Base-by-base conservation (phyloP, 768 basidiomycete species). In the Panus rudis region DNA sequence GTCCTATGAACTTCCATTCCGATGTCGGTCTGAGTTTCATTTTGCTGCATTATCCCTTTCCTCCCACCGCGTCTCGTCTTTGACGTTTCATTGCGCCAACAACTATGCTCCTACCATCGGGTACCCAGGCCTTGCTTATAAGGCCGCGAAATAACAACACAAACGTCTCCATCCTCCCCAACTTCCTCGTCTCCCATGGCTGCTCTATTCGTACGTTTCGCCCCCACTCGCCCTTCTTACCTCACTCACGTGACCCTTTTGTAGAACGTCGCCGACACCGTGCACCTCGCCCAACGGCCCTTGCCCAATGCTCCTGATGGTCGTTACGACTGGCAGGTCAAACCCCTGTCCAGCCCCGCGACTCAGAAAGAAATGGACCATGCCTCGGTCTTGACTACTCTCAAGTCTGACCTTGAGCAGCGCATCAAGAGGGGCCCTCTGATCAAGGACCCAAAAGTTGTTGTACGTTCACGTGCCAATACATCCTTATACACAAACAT, bases 221-320 rank as follows among this genome's bases (percentile, higher is more conserved):
- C 25, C 38, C n/a, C 21, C 10, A 10, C 28, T 30, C 16, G 28
- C 28, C 10, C 16, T 30, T 16, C 28, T 30, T 10, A 30, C 10
- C 28, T 10, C 28, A 10, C 17, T 37, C 6, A n/a, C 10, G 35
- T 25, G 6, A 3, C 35, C 26, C 25, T 11, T 16, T 24, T 32
- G 16, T 32, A 48, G 51, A 47, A 46, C 16, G 46, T 51, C 19
- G 60, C 63, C 2, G 70, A 71, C 45, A 52, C 59, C 8, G 51
- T 53, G 21, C 59, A 67, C 46, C 66, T 72, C 27, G 56, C 64
- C 6, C 52, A 52, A 6, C 62, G 72, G 8, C 52, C 64, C 20
- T 55, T 63, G 1, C 73, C 73, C 6, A 51, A 47, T 26, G 64
- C 72, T 4, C 66, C 67, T 4, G 68, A 70, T 46, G 72, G 71